Conservation (phyloP, 2,329 filamentous ascomycete species). For the Beauveria asiatica region DNA sequence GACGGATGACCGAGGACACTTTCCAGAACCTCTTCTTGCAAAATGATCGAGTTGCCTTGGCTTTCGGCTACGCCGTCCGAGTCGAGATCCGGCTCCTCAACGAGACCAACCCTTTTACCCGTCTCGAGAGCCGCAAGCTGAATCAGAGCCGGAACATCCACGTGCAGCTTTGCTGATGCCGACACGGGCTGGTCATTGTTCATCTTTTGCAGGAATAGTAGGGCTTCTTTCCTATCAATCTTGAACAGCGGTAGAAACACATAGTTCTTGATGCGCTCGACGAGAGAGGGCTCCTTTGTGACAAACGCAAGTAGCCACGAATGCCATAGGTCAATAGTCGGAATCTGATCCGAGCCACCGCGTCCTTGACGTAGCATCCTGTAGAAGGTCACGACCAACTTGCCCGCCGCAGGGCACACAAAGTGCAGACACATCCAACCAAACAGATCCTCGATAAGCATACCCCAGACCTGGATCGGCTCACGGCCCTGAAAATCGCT, state of each 20-base stretch:
- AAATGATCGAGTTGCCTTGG: slow-evolving; percentile 22
- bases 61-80: slow-evolving; percentile 13
- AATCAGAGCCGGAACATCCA: slow-evolving; percentile 48
- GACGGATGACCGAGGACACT: slow-evolving; percentile 47
- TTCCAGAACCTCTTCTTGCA: slow-evolving; percentile 39
- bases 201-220: slow-evolving; percentile 50
- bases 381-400: slow-evolving; percentile 51
- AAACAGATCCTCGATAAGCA: slow-evolving; percentile 40
- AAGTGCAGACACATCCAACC: slow-evolving; percentile 49
- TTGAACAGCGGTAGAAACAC: slow-evolving; percentile 56
- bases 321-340: slow-evolving; percentile 41
- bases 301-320: slow-evolving; percentile 47
- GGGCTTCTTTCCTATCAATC: slow-evolving; percentile 41
- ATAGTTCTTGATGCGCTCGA: slow-evolving; percentile 58
- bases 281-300: slow-evolving; percentile 37
- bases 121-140: slow-evolving; percentile 61
- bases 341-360: slow-evolving; percentile 17
- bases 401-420: slow-evolving; percentile 51
- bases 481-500: slow-evolving; percentile 15
- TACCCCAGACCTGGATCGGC: slow-evolving; percentile 37
- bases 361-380: slow-evolving; percentile 31
- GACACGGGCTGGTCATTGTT: slow-evolving; percentile 41
- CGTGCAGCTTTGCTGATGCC: slow-evolving; percentile 34
- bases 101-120: slow-evolving; percentile 60
- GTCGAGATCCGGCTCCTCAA: slow-evolving; percentile 50